Evolutionary conservation across 495 filamentous ascomycete genomes (phyloP), one percentile per base, ranked within the genome.

Genomic region (Physcia stellaris): DNA sequence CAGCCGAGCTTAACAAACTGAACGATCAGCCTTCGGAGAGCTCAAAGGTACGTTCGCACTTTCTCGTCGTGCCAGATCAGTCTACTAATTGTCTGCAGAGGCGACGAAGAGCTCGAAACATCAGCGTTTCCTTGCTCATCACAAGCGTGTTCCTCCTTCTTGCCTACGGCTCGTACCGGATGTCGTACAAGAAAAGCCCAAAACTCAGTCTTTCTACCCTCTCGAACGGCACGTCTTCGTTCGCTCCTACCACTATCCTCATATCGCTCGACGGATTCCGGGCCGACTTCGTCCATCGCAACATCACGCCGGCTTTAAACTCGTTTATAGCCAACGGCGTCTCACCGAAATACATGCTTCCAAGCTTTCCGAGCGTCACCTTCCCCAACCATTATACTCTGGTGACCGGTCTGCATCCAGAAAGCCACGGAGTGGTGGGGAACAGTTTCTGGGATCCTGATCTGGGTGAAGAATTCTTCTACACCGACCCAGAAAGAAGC

Each of bases 351-450:
- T 94, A 86, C 53, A 93, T 99, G 84, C 67, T 69, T 6, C 92
- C 90, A 0, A 83, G 82, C 43, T 99, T 99, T 51, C 90, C 90
- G 1, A 88, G 83, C 39, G 85, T 99, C 17, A 99, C 90, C 2
- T 99, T 99, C 52, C 90, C 90, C 27, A 99, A 99, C 54, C 90
- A 99, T 52, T 94, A 85, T 60, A 96, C 90, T 0, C 66, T 99
- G 23, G 85, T 82, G 3, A 96, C 90, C 0, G 90, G 90, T 0
- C 57, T 99, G 17, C 83, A 94, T 53, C 90, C 90, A 0, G 90
- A 96, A 52, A 78, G 75, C 34, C 90, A 99, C 57, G 90, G 90
- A 1, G 66, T 99, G 4, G 87, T 99, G 0, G 85, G 84, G 1
- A 99, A 99, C 46, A 82, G 73, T 0, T 99, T 99, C 51, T 96